These are phyloP conservation scores for Porcisia hertigi DNA, from an alignment of 208 protist species.

Conservation along the genomic window DNA sequence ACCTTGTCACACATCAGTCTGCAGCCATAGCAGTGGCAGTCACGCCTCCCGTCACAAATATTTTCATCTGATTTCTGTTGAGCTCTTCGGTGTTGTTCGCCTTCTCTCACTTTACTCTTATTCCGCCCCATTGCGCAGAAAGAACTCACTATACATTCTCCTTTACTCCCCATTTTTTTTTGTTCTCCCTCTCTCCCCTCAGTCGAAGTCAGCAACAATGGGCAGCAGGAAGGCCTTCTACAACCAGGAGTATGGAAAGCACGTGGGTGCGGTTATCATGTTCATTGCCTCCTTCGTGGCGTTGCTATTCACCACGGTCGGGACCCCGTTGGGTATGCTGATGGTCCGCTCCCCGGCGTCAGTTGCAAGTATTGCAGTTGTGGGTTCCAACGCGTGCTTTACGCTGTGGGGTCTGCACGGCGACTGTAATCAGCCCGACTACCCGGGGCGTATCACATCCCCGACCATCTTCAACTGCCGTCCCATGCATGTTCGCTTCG, in stretches of 20 bases:
- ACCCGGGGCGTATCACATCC: constrained; percentile 48
- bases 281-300: constrained; percentile 47
- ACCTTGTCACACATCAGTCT: background rate
- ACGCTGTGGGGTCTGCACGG: constrained; percentile 61
- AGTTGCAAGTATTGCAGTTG: background rate
- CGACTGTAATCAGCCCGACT: constrained; percentile 46
- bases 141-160: background rate
- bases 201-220: constrained; percentile 29
- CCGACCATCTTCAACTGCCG: constrained; percentile 28
- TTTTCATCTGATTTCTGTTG: background rate
- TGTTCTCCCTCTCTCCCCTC: background rate
- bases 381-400: constrained; percentile 34
- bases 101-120: background rate
- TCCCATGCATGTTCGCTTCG: constrained; percentile 40
- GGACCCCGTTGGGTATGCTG: constrained; percentile 52
- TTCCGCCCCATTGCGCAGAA: background rate
- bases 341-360: constrained; percentile 14
- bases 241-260: constrained; percentile 44
- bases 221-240: constrained; percentile 52
- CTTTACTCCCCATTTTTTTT: background rate
- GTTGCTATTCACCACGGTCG: constrained; percentile 41
- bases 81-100: background rate
- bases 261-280: constrained; percentile 56
- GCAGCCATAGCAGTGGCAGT: too few species aligned
- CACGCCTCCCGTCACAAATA: background rate